Conservation (phyloP, 1,284 basidiomycete species). For the Boletus semigastroideus region DNA sequence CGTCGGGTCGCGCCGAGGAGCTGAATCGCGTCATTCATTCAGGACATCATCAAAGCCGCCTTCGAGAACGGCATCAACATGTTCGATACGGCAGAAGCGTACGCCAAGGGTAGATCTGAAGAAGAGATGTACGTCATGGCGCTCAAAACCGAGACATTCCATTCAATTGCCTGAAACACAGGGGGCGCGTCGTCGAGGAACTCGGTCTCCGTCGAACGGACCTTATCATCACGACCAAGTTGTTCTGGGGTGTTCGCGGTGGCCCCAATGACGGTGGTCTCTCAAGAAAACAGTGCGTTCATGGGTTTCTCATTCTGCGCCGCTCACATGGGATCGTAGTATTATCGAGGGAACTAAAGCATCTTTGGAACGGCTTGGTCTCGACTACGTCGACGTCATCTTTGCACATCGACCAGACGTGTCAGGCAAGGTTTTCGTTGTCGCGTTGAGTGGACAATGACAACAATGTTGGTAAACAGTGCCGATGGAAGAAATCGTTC, state of each 20-base stretch:
- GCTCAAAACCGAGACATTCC: background rate
- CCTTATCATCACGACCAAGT: conserved; percentile 64
- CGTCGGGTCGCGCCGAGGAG: background rate
- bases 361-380: conserved; percentile 55
- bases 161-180: background rate
- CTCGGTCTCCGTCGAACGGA: conserved; percentile 62
- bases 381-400: conserved; percentile 64
- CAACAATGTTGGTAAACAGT: conserved; percentile 13
- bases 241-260: conserved; percentile 45
- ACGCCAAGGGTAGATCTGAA: conserved; percentile 51
- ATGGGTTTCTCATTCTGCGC: background rate
- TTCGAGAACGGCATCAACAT: conserved; percentile 48
- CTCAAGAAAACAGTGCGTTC: conserved; percentile 61
- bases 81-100: conserved; percentile 65
- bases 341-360: conserved; percentile 63
- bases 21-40: background rate
- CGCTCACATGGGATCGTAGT: conserved; percentile 26
- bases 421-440: conserved; percentile 28
- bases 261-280: conserved; percentile 58
- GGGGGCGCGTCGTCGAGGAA: conserved; percentile 70
- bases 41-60: conserved; percentile 44
- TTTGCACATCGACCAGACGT: conserved; percentile 55
- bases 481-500: conserved; percentile 44
- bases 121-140: conserved; percentile 35
- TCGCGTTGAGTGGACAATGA: background rate